Conservation (phyloP, 371 early-diverging fungal genomes). For the Umbelopsis sp. region DNA sequence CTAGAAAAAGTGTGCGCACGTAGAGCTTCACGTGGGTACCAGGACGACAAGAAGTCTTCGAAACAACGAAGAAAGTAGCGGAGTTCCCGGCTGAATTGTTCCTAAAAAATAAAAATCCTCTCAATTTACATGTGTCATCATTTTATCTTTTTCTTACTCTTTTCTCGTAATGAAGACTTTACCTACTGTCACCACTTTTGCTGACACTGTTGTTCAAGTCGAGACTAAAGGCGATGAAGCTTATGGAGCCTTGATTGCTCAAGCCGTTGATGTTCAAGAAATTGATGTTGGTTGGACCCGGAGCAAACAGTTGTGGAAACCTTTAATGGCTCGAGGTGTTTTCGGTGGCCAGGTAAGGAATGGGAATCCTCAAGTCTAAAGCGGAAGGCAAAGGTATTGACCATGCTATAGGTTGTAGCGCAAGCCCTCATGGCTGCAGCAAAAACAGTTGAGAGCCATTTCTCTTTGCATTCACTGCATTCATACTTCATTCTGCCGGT, state of each 20-base stretch:
- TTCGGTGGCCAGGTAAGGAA: slow-evolving; percentile 54
- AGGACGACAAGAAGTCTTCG: slow-evolving; percentile 30
- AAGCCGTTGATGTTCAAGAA: slow-evolving; percentile 51
- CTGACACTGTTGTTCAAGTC: not conserved
- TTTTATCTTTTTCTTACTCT: not conserved
- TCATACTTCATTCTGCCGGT: slow-evolving; percentile 79
- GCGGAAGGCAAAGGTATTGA: not conserved
- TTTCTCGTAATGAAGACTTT: slow-evolving; percentile 10
- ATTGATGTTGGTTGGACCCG: slow-evolving; percentile 64
- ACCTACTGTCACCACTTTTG: slow-evolving; percentile 2
- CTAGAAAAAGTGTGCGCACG: slow-evolving; percentile 60
- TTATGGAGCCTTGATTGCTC: slow-evolving; percentile 28
- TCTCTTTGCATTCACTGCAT: slow-evolving; percentile 72
- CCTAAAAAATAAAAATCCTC: not conserved
- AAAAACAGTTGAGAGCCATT: slow-evolving; percentile 64
- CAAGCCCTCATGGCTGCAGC: slow-evolving; percentile 72
- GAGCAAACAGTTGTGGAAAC: slow-evolving; percentile 67
- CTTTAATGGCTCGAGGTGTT: slow-evolving; percentile 74
- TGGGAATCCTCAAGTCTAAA: not conserved
- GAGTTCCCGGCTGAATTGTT: too few relatives aligned
- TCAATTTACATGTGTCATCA: slow-evolving; percentile 15
- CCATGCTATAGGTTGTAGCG: slow-evolving; percentile 62
- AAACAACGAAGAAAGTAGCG: slow-evolving; percentile 38
- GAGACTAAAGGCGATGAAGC: not conserved
- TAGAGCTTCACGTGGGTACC: slow-evolving; percentile 39